Conservation (phyloP, 2,329 filamentous ascomycete genomes). For the Didymellaceae sp. region DNA sequence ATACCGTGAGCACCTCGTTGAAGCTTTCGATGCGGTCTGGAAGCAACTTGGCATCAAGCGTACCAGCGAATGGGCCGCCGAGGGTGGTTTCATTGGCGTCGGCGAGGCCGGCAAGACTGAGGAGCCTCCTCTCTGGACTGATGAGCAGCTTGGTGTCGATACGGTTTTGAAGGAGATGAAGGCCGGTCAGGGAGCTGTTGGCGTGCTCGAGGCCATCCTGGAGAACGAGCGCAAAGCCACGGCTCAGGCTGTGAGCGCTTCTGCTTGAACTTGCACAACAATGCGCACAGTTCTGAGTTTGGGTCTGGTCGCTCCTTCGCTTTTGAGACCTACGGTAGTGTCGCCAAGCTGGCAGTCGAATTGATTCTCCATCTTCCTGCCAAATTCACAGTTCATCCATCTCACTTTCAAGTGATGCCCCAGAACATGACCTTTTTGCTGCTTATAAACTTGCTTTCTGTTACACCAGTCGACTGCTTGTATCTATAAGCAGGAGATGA, state of each 20-base stretch:
- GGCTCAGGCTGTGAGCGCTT: constrained; percentile 52
- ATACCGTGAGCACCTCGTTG: constrained; percentile 83
- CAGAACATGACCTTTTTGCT: no score
- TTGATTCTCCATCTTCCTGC: constrained; percentile 12
- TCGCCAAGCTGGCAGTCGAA: constrained; percentile 10
- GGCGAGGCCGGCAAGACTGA: constrained; percentile 70
- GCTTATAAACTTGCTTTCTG: no score
- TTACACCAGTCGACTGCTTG: no score
- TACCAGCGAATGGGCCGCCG: constrained; percentile 86
- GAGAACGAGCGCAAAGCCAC: constrained; percentile 55
- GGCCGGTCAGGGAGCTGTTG: constrained; percentile 51
- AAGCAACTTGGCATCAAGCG: constrained; percentile 86
- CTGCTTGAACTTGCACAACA: constrained; percentile 34
- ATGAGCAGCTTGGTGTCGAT: constrained; percentile 81
- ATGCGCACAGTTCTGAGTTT: background rate
- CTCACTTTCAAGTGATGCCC: background rate
- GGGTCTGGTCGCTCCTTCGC: constrained; percentile 42
- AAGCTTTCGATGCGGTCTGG: constrained; percentile 88
- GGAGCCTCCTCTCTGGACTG: constrained; percentile 84
- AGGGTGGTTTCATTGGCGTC: constrained; percentile 94
- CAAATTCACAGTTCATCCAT: background rate
- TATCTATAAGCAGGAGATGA: background rate
- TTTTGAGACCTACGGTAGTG: constrained; percentile 32
- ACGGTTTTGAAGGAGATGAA: constrained; percentile 60
- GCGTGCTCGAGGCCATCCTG: constrained; percentile 57